A percentile compares a stretch with the other conserved stretches of the same genome.
phyloP scores from a whole-genome alignment of 495 filamentous ascomycete species.

The Penicillium flavigenum region DNA sequence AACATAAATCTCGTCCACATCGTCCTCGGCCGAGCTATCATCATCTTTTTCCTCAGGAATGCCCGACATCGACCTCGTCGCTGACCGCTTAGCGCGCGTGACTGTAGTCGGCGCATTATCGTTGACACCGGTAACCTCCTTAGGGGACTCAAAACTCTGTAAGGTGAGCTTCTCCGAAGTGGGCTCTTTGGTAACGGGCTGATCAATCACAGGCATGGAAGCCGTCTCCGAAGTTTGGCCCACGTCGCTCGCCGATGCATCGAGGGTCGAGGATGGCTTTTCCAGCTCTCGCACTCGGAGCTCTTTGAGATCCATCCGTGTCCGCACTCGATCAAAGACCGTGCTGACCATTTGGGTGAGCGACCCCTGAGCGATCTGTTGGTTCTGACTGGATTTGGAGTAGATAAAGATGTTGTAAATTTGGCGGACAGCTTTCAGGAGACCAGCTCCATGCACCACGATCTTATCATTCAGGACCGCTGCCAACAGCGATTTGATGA shows the following conservation, averaged over 20 bases:
- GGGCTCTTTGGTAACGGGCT: constrained; percentile 58
- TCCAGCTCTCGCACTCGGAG: constrained; percentile 52
- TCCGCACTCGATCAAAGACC: constrained; percentile 92
- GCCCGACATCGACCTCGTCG: constrained; percentile 55
- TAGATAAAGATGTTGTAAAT: constrained; percentile 99
- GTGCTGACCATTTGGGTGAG: constrained; percentile 98
- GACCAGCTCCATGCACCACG: constrained; percentile 92
- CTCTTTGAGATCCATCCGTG: constrained; percentile 84
- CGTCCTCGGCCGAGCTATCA: constrained; percentile 68
- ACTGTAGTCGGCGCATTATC: constrained; percentile 93
- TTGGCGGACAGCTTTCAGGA: constrained; percentile 96
- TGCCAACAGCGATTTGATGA: constrained; percentile 92
- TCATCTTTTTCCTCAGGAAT: constrained; percentile 46
- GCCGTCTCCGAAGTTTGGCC: constrained; percentile 49
- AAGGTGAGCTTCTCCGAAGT: constrained; percentile 77
- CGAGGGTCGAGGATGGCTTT: constrained; percentile 24
- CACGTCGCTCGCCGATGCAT: constrained; percentile 38
- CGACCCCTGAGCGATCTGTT: constrained; percentile 94
- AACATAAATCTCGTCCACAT: constrained; percentile 94
- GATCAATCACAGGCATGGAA: constrained; percentile 52
- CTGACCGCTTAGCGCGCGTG: constrained; percentile 67
- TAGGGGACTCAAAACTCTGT: constrained; percentile 91
- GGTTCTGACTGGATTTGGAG: constrained; percentile 85
- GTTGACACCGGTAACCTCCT: constrained; percentile 86
- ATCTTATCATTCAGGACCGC: constrained; percentile 98